Percentiles rank a stretch among this genome's conserved stretches.
These are phyloP conservation scores for Cryptosporidium andersoni DNA, from an alignment of 169 alveolate genomes.

Conservation along the genomic window DNA sequence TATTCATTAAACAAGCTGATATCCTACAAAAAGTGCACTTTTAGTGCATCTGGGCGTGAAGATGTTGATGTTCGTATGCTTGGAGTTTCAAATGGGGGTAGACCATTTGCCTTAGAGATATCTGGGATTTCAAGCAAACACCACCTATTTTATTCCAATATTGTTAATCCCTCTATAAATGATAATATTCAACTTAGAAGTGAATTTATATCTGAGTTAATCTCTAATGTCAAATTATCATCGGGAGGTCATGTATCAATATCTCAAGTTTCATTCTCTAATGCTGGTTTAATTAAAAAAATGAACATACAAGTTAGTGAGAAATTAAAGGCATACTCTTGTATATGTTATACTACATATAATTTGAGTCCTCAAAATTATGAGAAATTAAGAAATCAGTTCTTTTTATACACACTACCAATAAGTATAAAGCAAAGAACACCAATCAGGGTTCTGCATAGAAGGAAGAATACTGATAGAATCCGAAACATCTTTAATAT, in stretches of 20 bases:
- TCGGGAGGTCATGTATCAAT: slow-evolving; percentile 71
- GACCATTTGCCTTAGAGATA: slow-evolving; percentile 88
- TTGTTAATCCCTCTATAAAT: not conserved
- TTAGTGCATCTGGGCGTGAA: slow-evolving; percentile 87
- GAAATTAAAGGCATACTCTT: slow-evolving; percentile 79
- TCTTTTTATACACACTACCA: slow-evolving; percentile 38
- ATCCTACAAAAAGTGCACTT: slow-evolving; percentile 35
- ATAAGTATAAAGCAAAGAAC: slow-evolving; percentile 81
- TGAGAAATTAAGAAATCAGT: slow-evolving; percentile 65
- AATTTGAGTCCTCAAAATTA: slow-evolving; percentile 72
- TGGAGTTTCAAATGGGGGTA: slow-evolving; percentile 78
- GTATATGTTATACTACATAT: slow-evolving; percentile 78
- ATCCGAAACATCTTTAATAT: slow-evolving; percentile 78
- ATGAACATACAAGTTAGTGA: slow-evolving; percentile 80
- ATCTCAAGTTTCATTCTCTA: slow-evolving; percentile 73
- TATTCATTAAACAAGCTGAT: slow-evolving; percentile 69
- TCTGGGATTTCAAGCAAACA: slow-evolving; percentile 73
- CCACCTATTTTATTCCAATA: slow-evolving; percentile 18
- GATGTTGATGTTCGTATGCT: slow-evolving; percentile 91
- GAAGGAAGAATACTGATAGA: slow-evolving; percentile 83
- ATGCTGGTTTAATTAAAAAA: slow-evolving; percentile 73
- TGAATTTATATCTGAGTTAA: slow-evolving; percentile 20
- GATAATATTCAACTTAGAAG: slow-evolving; percentile 21
- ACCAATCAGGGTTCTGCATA: slow-evolving; percentile 89
- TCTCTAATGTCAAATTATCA: not conserved